These are phyloP conservation scores for Reticulomyxa filosa DNA, from an alignment of 78 protist species.

Conservation along the genomic window DNA sequence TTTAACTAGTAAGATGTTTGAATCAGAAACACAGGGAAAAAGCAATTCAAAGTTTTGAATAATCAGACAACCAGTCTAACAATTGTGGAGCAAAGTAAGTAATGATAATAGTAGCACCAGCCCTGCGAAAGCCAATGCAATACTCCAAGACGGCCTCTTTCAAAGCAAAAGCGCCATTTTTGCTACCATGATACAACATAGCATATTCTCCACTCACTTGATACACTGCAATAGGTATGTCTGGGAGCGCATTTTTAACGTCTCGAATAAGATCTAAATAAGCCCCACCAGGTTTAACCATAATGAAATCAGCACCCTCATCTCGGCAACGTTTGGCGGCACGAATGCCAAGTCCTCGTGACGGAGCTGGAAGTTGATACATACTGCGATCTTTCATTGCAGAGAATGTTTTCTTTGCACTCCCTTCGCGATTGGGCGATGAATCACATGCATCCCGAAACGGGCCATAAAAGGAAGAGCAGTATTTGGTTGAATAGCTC, in stretches of 20 bases:
- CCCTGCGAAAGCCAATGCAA: background rate
- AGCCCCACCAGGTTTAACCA: background rate
- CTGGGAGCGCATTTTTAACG: background rate
- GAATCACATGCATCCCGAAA: conserved; percentile 39
- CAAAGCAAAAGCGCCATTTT: background rate
- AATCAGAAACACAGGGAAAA: too few species aligned
- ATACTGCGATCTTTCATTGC: conserved; percentile 37
- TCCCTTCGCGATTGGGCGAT: background rate
- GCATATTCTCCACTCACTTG: background rate
- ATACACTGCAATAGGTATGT: background rate
- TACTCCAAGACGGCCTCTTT: background rate
- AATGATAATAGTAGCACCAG: background rate
- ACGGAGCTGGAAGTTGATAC: conserved; percentile 52
- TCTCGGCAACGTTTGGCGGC: too few species aligned
- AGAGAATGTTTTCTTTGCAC: conserved; percentile 19
- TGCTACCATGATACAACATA: background rate
- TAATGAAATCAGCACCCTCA: background rate
- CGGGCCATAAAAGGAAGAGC: conserved; percentile 62
- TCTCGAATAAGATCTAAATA: background rate
- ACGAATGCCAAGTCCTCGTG: conserved; percentile 27
- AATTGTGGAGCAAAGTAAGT: background rate
- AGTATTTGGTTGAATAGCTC: conserved; percentile 56
- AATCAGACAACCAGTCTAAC: too few species aligned
- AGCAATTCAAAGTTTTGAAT: too few species aligned
- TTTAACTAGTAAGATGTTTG: too few species aligned